Conservation (phyloP, 2,329 filamentous ascomycete genomes). For the Fusarium nisikadoi region DNA sequence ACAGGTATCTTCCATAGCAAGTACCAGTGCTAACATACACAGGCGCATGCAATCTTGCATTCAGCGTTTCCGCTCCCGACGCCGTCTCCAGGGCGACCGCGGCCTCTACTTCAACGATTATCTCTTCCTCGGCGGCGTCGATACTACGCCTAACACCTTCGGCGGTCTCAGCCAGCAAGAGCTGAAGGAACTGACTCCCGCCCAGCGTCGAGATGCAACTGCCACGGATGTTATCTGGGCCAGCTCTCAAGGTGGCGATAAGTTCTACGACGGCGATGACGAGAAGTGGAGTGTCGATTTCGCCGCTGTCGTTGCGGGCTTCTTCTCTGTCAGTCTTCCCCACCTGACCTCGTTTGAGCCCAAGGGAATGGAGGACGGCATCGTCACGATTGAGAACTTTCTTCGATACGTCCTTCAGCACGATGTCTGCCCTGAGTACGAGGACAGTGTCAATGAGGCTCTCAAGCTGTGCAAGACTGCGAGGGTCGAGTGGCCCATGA, state of each 20-base stretch:
- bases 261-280: slow-evolving; percentile 62
- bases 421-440: slow-evolving; percentile 85
- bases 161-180: slow-evolving; percentile 69
- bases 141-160: slow-evolving; percentile 67
- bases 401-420: slow-evolving; percentile 88
- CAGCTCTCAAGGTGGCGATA: slow-evolving; percentile 53
- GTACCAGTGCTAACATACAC: slow-evolving; percentile 23
- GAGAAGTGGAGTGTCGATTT: slow-evolving; percentile 85
- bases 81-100: slow-evolving; percentile 75
- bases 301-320: slow-evolving; percentile 78
- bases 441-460: slow-evolving; percentile 72
- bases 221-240: slow-evolving; percentile 69
- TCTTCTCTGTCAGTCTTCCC: slow-evolving; percentile 72
- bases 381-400: slow-evolving; percentile 82
- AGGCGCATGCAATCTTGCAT: slow-evolving; percentile 88
- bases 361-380: slow-evolving; percentile 64
- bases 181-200: slow-evolving; percentile 62
- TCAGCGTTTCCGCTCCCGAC: slow-evolving; percentile 79
- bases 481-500: slow-evolving; percentile 71
- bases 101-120: slow-evolving; percentile 79
- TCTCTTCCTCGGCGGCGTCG: slow-evolving; percentile 84
- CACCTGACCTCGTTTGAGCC: slow-evolving; percentile 66
- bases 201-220: slow-evolving; percentile 70
- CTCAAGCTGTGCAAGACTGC: slow-evolving; percentile 74
- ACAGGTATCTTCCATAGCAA: neutral